Evolutionary conservation across 805 yeast species (phyloP), one percentile per base, ranked within the genome.

Genomic region (Kazachstania taianensis): DNA sequence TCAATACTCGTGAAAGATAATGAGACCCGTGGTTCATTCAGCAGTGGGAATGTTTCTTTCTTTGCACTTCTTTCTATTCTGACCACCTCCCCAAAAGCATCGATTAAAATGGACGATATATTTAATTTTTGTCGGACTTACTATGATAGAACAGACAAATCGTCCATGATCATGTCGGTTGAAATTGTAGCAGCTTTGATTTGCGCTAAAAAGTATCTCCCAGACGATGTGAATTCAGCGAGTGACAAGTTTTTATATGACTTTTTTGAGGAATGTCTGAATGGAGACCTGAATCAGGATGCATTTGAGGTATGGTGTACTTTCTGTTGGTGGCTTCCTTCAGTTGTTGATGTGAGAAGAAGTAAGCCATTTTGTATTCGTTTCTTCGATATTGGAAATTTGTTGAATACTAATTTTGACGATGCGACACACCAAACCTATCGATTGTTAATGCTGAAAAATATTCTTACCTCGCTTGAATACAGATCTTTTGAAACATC

Each of bases 261-360:
- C 1, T 73, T 72, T 39, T 53, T 82, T 28, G 46, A 50, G 0
- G 44, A 52, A 0, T 67, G 77, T 4, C 63, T 84, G 23, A 61
- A 65, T 5, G 59, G 67, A 23, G 83, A 78, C 31, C 56, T 89
- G 37, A 72, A 83, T 1, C 94, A 85, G 3, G 92, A 86, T 22
- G 79, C 78, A 3, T 58, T 69, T 26, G 71, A 68, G 14, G 74
- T 81, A 28, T 92, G 96, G 96, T 66, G 67, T 24, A 70, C 84
- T 0, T 71, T 83, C 33, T 65, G 79, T 3, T 78, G 84, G 79
- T 80, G 85, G 81, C 50, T 75, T 1, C 81, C 85, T 0, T 56
- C 74, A 0, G 78, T 73, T 45, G 63, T 75, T 26, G 94, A 83
- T 53, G 44, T 67, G 33, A 70, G 95, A 51, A 69, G 95, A 39